These are phyloP conservation scores for Leccinum obscurum DNA, from an alignment of 768 basidiomycete species.

Conservation along the genomic window DNA sequence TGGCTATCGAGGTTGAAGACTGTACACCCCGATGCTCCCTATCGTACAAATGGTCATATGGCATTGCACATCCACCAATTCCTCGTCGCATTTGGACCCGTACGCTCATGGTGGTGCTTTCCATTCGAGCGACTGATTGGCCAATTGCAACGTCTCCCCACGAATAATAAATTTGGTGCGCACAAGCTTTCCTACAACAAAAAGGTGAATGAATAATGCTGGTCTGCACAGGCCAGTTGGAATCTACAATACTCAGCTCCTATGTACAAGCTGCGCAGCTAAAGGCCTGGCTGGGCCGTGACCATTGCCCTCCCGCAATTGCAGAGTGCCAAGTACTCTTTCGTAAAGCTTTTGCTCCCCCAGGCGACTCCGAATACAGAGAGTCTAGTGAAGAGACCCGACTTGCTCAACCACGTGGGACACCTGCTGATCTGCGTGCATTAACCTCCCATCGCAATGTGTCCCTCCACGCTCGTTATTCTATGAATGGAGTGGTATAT, in stretches of 20 bases:
- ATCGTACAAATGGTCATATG: background rate
- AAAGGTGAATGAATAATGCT: background rate
- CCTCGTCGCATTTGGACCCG: background rate
- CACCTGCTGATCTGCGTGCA: background rate
- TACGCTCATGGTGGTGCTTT: conserved; percentile 3
- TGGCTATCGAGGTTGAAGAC: background rate
- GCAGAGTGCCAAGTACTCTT: conserved; percentile 3
- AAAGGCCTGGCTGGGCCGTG: background rate
- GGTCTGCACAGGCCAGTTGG: background rate
- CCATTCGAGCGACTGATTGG: conserved; percentile 2
- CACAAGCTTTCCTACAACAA: background rate
- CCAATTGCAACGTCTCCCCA: background rate
- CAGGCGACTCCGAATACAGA: background rate
- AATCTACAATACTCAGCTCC: background rate
- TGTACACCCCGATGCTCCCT: background rate
- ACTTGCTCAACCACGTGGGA: no score
- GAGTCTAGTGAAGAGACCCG: background rate
- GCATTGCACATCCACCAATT: background rate
- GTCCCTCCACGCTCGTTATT: background rate
- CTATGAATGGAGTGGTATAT: background rate
- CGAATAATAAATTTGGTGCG: background rate
- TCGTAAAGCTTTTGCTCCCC: conserved; percentile 7
- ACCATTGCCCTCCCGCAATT: background rate
- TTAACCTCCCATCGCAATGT: background rate
- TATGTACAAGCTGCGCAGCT: background rate